phyloP scores from a whole-genome alignment of 257 asterid genomes.

The Nicotiana tomentosiformis region DNA sequence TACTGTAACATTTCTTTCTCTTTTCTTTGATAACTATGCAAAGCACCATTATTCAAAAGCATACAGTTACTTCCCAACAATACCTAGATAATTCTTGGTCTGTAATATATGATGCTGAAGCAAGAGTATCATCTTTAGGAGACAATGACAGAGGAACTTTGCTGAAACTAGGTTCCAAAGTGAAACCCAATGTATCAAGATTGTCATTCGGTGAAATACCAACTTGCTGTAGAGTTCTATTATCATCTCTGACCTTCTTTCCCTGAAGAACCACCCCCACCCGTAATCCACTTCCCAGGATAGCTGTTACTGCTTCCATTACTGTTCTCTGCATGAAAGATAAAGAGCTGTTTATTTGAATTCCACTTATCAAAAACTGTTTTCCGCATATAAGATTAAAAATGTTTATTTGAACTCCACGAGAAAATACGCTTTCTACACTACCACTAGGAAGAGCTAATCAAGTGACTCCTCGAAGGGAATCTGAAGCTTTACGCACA shows the following conservation, averaged over 20 bases:
- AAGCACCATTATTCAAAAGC: background rate
- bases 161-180: slow-evolving; percentile 44
- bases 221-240: slow-evolving; percentile 59
- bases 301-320: slow-evolving; percentile 59
- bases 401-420: background rate
- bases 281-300: slow-evolving; percentile 58
- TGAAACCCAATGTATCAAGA: slow-evolving; percentile 53
- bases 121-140: slow-evolving; percentile 19
- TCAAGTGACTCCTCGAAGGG: no score
- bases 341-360: no score
- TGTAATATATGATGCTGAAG: slow-evolving; percentile 23
- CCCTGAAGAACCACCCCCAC: slow-evolving; percentile 71
- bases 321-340: slow-evolving; percentile 43
- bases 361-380: no score
- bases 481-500: no score
- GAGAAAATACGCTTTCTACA: background rate
- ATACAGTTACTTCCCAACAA: background rate
- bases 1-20: background rate
- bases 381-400: background rate
- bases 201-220: slow-evolving; percentile 47
- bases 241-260: slow-evolving; percentile 63
- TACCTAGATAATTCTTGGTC: slow-evolving; percentile 33
- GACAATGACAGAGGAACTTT: slow-evolving; percentile 23
- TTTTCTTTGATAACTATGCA: background rate
- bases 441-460: no score